Base-by-base conservation (phyloP, 2,329 filamentous ascomycete species). In the Hymenoscyphus scutula region DNA sequence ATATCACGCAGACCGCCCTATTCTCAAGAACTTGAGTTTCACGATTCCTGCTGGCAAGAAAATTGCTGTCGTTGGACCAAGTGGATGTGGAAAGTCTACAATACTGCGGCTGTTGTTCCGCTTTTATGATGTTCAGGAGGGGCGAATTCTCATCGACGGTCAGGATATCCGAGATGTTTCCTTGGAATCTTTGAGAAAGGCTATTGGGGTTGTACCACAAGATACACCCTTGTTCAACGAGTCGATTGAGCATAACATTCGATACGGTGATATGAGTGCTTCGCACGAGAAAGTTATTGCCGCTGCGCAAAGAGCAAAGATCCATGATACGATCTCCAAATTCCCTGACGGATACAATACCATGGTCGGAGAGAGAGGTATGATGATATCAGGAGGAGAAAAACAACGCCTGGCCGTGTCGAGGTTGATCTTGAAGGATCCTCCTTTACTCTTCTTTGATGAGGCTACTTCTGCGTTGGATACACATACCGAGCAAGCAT, bases 151-250 rank as follows among this genome's bases (percentile, higher is more conserved):
- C 53, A 91, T 99, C 64, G 95, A 99, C 72, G 92, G 89, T 59
- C 95, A 99, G 74, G 93, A 99, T 74, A 87, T 99, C 68, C 89
- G 91, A 48, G 83, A 91, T 63, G 89, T 99, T 1, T 88, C 83
- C 11, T 76, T 98, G 1, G 91, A 96, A 59, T 96, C 90, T 38
- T 80, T 99, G 30, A 87, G 95, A 6, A 86, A 85, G 67, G 84
- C 90, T 2, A 98, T 99, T 67, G 95, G 95, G 25, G 94, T 99
- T 17, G 95, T 99, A 0, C 95, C 95, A 0, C 96, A 99, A 75
- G 95, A 99, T 70, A 98, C 95, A 0, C 93, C 95, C 0, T 82
- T 99, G 1, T 99, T 99, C 81, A 99, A 99, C 75, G 92, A 97
- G 73, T 95, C 92, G 0, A 94, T 99, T 63, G 89, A 90, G 73